Evolutionary conservation across 129 eudicot species (phyloP), one percentile per base, ranked within the genome.

Genomic region (Silybum marianum): DNA sequence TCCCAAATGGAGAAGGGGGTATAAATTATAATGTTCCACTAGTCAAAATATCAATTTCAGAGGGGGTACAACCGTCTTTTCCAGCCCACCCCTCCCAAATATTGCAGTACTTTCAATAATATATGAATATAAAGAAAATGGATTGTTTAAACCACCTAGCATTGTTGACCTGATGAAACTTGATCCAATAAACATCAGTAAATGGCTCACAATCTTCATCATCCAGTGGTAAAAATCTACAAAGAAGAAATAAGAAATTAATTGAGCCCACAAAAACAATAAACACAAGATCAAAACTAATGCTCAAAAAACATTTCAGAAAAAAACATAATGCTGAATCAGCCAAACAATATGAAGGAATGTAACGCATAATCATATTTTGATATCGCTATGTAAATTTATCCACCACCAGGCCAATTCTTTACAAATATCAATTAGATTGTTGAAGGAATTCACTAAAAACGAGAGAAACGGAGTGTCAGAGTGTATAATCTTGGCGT

Each of bases 111-210:
- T 21, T 63, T 4, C 8, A 9, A 63, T 63, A 63, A 30, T 38
- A 18, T 63, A 62, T 32, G 54, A 12, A 16, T 14, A 51, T 13
- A 42, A 24, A 65, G 13, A 62, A 11, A 18, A 74, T 62, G 21
- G 42, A 77, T 18, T 40, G 51, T 19, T 62, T 73, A 73, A 44
- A 78, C 69, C 71, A 94, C 97, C 98, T 89, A 73, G 99, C 95
- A 82, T 92, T 93, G 88, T 81, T 79, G 82, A 93, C 84, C 75
- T 85, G 93, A 66, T 39, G 85, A 88, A 92, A 95, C 90, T 93
- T 95, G 82, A 95, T 90, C 99, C 98, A 95, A 79, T 86, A 95
- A 63, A 95, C 98, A 77, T 95, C 99, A 30, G 99, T 93, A 75
- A 72, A 93, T 19, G 83, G 81, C 83, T 93, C 98, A 86, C 98